Evolutionary conservation across 495 filamentous ascomycete genomes (phyloP).

Genomic region (Jackrogersella minutella): DNA sequence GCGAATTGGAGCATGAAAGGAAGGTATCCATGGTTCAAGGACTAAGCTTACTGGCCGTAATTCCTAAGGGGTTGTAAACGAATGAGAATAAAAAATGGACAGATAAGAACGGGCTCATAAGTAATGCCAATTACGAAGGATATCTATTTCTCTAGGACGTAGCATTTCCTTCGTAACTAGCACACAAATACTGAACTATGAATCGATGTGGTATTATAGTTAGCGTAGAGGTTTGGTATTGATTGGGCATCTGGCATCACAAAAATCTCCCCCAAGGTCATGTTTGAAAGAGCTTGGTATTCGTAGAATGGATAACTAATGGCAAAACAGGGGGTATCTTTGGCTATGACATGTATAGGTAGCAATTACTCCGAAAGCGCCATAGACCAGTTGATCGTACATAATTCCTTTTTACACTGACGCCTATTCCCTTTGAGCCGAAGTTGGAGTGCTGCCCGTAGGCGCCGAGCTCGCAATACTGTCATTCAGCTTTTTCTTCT

Average conservation of each 20-base stretch:
- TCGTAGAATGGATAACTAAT: background rate
- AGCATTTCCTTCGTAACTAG: background rate
- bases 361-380: constrained; percentile 2
- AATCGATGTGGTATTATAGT: too few relatives aligned
- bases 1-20: too few relatives aligned
- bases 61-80: background rate
- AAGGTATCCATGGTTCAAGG: too few relatives aligned
- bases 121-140: background rate
- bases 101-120: background rate
- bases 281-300: background rate
- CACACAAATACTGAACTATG: background rate
- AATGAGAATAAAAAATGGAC: background rate
- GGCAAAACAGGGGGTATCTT: constrained; percentile 22
- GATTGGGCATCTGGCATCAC: too few relatives aligned
- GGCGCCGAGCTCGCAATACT: constrained; percentile 34
- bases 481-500: constrained; percentile 25
- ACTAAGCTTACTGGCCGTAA: background rate
- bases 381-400: background rate
- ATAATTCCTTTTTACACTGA: background rate
- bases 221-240: too few relatives aligned
- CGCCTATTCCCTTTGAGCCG: constrained; percentile 30
- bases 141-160: background rate
- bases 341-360: background rate
- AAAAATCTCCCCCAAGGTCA: background rate
- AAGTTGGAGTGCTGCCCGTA: constrained; percentile 31